These are phyloP conservation scores for Hypoxylon sp. DNA, from an alignment of 2,329 filamentous ascomycete species.

Conservation along the genomic window DNA sequence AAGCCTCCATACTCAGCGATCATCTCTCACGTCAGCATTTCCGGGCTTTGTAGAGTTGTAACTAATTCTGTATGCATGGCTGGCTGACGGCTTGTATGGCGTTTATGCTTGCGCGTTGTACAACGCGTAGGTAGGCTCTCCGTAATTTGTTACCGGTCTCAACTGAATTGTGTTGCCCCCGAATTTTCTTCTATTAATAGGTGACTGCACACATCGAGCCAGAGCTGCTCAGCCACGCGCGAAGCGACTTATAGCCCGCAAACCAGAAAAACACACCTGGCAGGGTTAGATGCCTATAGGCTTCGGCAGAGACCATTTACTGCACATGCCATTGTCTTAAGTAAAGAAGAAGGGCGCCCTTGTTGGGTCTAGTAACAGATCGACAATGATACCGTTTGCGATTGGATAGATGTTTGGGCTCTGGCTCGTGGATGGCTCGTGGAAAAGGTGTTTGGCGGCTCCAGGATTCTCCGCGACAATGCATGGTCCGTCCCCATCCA, in stretches of 20 bases:
- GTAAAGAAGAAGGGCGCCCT: not conserved
- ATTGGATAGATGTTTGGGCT: constrained; percentile 27
- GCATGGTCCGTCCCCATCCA: constrained; percentile 31
- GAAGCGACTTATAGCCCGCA: constrained; percentile 19
- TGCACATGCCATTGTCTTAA: constrained; percentile 7
- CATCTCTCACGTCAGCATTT: constrained; percentile 38
- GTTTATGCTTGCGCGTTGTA: constrained; percentile 28
- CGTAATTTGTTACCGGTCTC: constrained; percentile 1
- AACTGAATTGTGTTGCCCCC: constrained; percentile 18
- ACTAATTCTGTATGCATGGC: constrained; percentile 24
- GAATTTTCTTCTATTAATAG: constrained; percentile 33
- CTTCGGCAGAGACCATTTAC: not conserved
- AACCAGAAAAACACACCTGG: constrained; percentile 26
- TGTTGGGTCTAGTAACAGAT: constrained; percentile 10
- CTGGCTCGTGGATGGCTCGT: not conserved
- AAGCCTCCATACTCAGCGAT: constrained; percentile 29
- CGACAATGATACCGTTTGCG: constrained; percentile 11
- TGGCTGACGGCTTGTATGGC: constrained; percentile 15
- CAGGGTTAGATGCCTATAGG: not conserved
- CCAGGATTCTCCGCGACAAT: constrained; percentile 14
- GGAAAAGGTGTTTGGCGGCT: constrained; percentile 22
- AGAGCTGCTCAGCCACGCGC: constrained; percentile 32
- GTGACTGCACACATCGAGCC: constrained; percentile 17
- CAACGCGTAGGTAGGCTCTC: constrained; percentile 23
- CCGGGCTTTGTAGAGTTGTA: constrained; percentile 27